Evolutionary conservation across 1,139 yeast genomes (phyloP), one percentile per base, ranked within the genome.

Genomic region (Suhomyces atakaporum): DNA sequence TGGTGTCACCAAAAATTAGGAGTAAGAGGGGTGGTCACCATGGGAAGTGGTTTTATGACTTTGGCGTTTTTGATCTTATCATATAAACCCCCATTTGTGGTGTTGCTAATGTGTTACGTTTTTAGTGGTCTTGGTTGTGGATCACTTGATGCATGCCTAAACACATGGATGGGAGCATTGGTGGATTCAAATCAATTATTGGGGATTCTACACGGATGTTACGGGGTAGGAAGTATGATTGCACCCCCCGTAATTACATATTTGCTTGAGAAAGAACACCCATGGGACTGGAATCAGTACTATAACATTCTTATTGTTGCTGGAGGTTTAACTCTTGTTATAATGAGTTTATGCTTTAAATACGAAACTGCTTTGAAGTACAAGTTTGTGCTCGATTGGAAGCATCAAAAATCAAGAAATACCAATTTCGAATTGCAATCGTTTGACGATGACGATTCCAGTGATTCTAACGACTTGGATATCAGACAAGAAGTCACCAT

Each of bases 211-310:
- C 92, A 83, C 60, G 84, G 87, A 0, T 69, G 74, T 43, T 83
- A 80, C 52, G 90, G 90, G 0, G 56, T 80, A 5, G 88, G 89
- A 1, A 78, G 86, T 33, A 75, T 82, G 66, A 61, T 79, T 0
- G 72, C 86, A 1, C 89, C 92, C 0, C 74, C 80, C 4, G 44
- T 77, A 16, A 73, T 78, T n/a, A 69, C 82, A 0, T 51, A 59
- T 35, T 64, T 76, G 27, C 49, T 71, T 18, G 64, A 62, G 39
- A 53, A 55, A 26, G 23, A 58, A 42, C 40, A 62, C 50, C 72
- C 73, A 1, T 69, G 75, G 75, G 29, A 40, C 8, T 76, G 81
- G 81, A 66, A 69, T 44, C 59, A 66, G 13, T 74, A 68, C 47
- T 77, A 74, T 47, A 33, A 62, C n/a, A 48, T 75, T 3, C 51